These are phyloP conservation scores for Lactifluus volemus DNA, from an alignment of 768 basidiomycete genomes.

Conservation along the genomic window DNA sequence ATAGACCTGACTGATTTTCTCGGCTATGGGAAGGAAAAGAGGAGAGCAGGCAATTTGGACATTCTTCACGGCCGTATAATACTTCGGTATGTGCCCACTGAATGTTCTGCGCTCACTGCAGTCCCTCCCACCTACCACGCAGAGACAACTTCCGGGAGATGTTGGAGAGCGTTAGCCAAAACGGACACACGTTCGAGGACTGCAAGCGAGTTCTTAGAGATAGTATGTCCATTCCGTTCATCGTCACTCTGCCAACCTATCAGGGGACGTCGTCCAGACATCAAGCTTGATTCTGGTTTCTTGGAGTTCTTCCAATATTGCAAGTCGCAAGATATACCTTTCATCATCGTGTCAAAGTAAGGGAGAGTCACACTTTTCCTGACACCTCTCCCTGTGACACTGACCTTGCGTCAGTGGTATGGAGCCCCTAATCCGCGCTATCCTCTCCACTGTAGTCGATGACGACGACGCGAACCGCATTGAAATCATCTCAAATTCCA, in stretches of 20 bases:
- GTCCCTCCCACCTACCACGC: slow-evolving; percentile 1
- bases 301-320: slow-evolving; percentile 82
- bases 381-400: background rate
- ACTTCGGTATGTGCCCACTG: slow-evolving; percentile 47
- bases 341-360: slow-evolving; percentile 90
- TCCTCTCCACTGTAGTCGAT: slow-evolving; percentile 76
- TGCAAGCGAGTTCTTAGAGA: slow-evolving; percentile 70
- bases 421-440: slow-evolving; percentile 88
- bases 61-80: slow-evolving; percentile 50
- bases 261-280: slow-evolving; percentile 41
- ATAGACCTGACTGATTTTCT: slow-evolving; percentile 84
- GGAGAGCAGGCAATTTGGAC: slow-evolving; percentile 66
- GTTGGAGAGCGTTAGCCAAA: slow-evolving; percentile 67
- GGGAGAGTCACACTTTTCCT: slow-evolving; percentile 1
- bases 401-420: slow-evolving; percentile 54
- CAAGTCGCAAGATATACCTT: slow-evolving; percentile 68
- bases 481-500: slow-evolving; percentile 92
- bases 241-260: background rate
- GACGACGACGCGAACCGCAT: slow-evolving; percentile 65
- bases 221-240: slow-evolving; percentile 39
- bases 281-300: slow-evolving; percentile 83
- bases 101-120: background rate
- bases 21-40: slow-evolving; percentile 70
- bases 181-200: slow-evolving; percentile 75
- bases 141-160: slow-evolving; percentile 87